Evolutionary conservation across 805 yeast genomes (phyloP), one percentile per base, ranked within the genome.

Genomic region (Barnettozyma siamensis): DNA sequence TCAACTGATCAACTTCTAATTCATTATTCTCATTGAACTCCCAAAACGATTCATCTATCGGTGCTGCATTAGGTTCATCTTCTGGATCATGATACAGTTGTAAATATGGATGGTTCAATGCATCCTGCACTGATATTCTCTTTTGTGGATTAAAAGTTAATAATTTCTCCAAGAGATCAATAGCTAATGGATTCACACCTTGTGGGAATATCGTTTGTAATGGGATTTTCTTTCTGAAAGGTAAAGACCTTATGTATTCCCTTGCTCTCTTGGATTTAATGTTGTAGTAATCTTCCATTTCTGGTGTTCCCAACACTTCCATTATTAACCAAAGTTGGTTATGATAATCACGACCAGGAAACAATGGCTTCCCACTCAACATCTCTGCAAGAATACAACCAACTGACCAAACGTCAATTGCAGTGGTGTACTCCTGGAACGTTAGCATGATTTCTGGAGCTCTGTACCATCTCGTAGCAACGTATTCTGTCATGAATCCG

Each of bases 361-460:
- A 78, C 8, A 84, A 58, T 0, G 91, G 88, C 45, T 70, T 71
- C 33, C 62, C 62, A 29, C 66, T 61, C 7, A 79, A 66, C 70
- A 83, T 66, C 57, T 84, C 93, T 0, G 85, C 89, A 26, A 84
- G 54, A 27, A 84, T 81, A 55, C 91, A 83, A 0, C 91, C 93
- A 31, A 82, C 79, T 0, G 88, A 78, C 93, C 93, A 84, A 13
- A 83, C 69, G 55, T 84, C 93, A 45, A 84, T 80, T 1, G 88
- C 86, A 8, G 82, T 77, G 2, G 89, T 75, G 49, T 84, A 84
- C 52, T 80, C 80, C 31, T 84, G 79, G 45, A 75, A 71, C 1
- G 86, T 76, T 21, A 84, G 62, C 91, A 84, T 84, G 43, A 84
- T 81, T 58, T 84, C 93, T 0, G 91, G 91, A 0, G 91, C 91